Evolutionary conservation across 768 basidiomycete genomes (phyloP), one percentile per base, ranked within the genome.

Genomic region (Auriscalpium orientale): DNA sequence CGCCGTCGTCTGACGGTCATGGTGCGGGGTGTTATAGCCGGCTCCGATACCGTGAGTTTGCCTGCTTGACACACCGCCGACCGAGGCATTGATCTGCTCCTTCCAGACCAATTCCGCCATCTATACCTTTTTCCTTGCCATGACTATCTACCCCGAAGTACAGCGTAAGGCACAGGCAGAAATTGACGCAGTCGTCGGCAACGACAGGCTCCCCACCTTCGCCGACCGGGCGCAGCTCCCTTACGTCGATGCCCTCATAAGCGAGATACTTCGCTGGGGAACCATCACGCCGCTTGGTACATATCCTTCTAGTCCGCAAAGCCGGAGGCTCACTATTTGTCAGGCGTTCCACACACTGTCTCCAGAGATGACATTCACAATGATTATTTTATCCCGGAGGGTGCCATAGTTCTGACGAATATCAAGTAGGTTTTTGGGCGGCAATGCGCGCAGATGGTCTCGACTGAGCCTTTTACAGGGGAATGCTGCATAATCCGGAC

Each of bases 331-430:
- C 13, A 45, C 20, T 40, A 9, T 33, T 35, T 12, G 33, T 18
- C 36, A 58, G 57, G 58, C 4, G 18, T 49, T 5, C 44, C 58
- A 3, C 58, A 54, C 20, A 43, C 8, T 10, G 28, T 46, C 5
- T 51, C 50, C 8, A 22, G 13, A 15, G 44, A 49, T 8, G 47
- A 60, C 15, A 47, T 21, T 0, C 22, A 49, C 15, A 3, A 43
- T 12, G 58, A 55, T 4, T 60, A 56, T 44, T n/a, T 51, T 34
- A 50, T 76, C 20, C 74, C 73, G 5, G 68, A 68, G 45, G 72
- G 68, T 13, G 68, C 71, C 1, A 55, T 71, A n/a, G 58, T 74
- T 10, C 49, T 72, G 47, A 53, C 67, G 2, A 74, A 74, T 46
- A 61, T 67, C 47, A 67, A 66, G 73, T 72, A 45, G 13, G 56